phyloP scores from a whole-genome alignment of 164 flowering plant species.

The Sedum album region DNA sequence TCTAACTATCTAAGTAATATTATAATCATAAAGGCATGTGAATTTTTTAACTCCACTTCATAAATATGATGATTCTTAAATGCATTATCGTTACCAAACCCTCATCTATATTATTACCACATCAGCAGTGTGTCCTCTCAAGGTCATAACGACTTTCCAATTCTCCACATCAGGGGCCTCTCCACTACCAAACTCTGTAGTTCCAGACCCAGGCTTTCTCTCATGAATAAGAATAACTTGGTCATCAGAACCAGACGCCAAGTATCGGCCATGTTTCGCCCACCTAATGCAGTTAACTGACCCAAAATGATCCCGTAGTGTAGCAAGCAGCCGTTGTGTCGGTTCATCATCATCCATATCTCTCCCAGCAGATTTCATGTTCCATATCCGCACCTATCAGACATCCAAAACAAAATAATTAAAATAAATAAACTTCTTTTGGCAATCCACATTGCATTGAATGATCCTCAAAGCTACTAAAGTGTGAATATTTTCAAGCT shows the following conservation, averaged over 20 bases:
- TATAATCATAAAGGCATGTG: not conserved
- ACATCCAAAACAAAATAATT: not conserved
- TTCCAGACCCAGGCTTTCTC: slow-evolving; percentile 98
- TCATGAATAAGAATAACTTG: slow-evolving; percentile 89
- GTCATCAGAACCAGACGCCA: slow-evolving; percentile 99
- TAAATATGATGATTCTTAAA: not conserved
- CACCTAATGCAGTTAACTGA: slow-evolving; percentile 98
- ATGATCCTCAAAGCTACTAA: not conserved
- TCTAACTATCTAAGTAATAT: not conserved
- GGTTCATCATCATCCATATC: slow-evolving; percentile 50
- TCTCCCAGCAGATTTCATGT: slow-evolving; percentile 62
- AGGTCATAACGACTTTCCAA: slow-evolving; percentile 90
- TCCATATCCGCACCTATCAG: slow-evolving; percentile 90
- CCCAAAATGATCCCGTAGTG: slow-evolving; percentile 97
- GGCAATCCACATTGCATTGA: not conserved
- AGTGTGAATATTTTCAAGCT: not conserved
- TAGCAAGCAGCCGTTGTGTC: slow-evolving; percentile 69
- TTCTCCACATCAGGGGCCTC: slow-evolving; percentile 99
- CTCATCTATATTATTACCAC: slow-evolving; percentile 61
- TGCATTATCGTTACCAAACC: not conserved
- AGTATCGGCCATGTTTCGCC: slow-evolving; percentile 87
- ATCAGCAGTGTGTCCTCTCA: slow-evolving; percentile 99
- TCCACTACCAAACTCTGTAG: slow-evolving; percentile 97
- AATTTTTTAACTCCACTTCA: not conserved
- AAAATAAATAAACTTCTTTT: not conserved